These are phyloP conservation scores for Suillus variegatus DNA, from an alignment of 768 basidiomycete genomes.

Conservation along the genomic window DNA sequence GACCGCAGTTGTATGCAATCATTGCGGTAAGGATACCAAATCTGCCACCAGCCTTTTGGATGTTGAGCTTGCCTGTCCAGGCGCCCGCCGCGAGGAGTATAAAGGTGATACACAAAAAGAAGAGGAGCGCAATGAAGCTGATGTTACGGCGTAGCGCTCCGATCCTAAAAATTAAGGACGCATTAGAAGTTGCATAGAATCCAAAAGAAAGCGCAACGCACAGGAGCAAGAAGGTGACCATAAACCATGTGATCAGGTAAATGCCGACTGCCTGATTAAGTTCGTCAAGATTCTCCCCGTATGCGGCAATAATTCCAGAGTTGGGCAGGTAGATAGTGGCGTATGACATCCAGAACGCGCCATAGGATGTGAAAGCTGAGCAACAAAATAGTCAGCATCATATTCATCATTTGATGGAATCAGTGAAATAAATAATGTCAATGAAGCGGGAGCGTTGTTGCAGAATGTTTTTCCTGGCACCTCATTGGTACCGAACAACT, in stretches of 20 bases:
- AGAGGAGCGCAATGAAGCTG: slow-evolving; percentile 49
- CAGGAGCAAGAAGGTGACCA: slow-evolving; percentile 71
- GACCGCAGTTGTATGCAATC: slow-evolving; percentile 48
- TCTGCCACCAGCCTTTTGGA: slow-evolving; percentile 44
- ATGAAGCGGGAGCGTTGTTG: background rate
- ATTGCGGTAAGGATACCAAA: slow-evolving; percentile 47
- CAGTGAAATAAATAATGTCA: background rate
- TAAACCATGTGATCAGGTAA: slow-evolving; percentile 72
- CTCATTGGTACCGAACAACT: background rate
- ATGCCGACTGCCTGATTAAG: slow-evolving; percentile 67
- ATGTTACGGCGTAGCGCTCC: slow-evolving; percentile 53
- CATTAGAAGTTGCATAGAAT: slow-evolving; percentile 1
- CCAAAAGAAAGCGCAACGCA: slow-evolving; percentile 34
- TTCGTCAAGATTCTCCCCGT: slow-evolving; percentile 36
- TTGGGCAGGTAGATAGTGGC: slow-evolving; percentile 72
- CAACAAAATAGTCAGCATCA: background rate
- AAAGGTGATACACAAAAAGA: slow-evolving; percentile 57
- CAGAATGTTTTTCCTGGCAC: background rate
- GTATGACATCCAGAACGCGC: slow-evolving; percentile 89
- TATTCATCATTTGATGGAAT: no score
- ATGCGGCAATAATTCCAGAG: slow-evolving; percentile 61
- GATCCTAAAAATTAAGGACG: slow-evolving; percentile 33
- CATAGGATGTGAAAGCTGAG: slow-evolving; percentile 78
- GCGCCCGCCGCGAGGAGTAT: slow-evolving; percentile 43
- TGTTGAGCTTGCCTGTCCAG: slow-evolving; percentile 26